Evolutionary conservation across 2,329 filamentous ascomycete genomes (phyloP).

Genomic region (Talaromyces piceae): DNA sequence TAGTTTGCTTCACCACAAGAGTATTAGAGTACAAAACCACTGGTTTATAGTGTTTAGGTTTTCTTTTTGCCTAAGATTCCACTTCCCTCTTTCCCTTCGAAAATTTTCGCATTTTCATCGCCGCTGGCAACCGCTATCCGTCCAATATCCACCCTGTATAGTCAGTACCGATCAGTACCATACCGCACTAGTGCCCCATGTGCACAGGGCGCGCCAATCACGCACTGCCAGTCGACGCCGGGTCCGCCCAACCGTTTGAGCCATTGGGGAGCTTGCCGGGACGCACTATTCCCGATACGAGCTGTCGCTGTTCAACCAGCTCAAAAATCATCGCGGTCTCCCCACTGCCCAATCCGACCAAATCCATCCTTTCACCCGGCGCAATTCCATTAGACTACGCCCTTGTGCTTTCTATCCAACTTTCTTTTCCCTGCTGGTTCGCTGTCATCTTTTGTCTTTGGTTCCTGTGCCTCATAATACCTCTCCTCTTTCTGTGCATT

Average conservation of each 20-base stretch:
- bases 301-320: conserved; percentile 25
- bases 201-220: conserved; percentile 11
- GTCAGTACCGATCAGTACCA: not conserved
- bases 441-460: not conserved
- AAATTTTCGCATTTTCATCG: not conserved
- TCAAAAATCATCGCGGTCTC: conserved; percentile 10
- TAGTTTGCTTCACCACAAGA: too few species aligned
- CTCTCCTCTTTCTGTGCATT: not conserved
- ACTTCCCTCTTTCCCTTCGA: too few species aligned
- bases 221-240: not conserved
- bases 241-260: conserved; percentile 30
- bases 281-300: conserved; percentile 28
- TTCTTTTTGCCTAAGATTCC: too few species aligned
- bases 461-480: not conserved
- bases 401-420: not conserved
- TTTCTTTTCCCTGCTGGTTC: not conserved
- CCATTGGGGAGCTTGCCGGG: conserved; percentile 24
- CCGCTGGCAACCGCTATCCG: not conserved
- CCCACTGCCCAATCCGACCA: conserved; percentile 6
- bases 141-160: not conserved
- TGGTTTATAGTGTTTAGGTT: too few species aligned
- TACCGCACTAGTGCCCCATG: conserved; percentile 4
- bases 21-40: too few species aligned
- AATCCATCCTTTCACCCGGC: not conserved
- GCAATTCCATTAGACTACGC: conserved; percentile 1